Base-by-base conservation (phyloP, 1,284 basidiomycete genomes). In the Xerocomus minutiporus region DNA sequence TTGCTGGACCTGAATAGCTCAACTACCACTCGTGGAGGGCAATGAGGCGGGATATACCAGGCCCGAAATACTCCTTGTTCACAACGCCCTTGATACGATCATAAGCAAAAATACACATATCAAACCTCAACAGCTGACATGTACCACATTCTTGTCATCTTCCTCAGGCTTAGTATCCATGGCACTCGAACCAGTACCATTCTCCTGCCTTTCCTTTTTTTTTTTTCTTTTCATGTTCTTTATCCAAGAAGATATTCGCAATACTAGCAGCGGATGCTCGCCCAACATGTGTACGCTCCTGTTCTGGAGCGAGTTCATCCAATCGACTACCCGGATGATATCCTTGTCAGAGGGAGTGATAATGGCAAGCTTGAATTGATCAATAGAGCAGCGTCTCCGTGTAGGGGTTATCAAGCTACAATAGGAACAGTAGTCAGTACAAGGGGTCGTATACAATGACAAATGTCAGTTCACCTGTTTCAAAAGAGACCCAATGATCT, bases 11-110 rank as follows among this genome's bases (percentile, higher is more conserved):
- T 82, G 58, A 29, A 36, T 20, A 43, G 5, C 3, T 54, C 41
- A 46, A 41, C 43, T 12, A 36, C 12, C 15, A 4, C 3, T 25
- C 20, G 2, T 11, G 11, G 9, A 26, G 4, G 9, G 23, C 23
- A 12, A 20, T 12, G 38, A 23, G 9, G 6, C 3, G 3, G 1
- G 23, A 68, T 70, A 57, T 63, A 77, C 87, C 88, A 31, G 88
- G 88, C 73, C 82, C 77, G 74, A 93, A 93, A 67, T 88, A 93
- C 48, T 78, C 82, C 66, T 84, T 84, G 62, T 88, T 91, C 31
- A 90, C 91, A 35, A 93, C 83, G 20, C 91, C 66, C 69, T 67
- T 31, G 31, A 47, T 20, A 46, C 6, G 6, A 6, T 3, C 31
- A 13, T 63, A 59, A 44, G 86, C 55, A 40, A 54, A 25, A n/a